Evolutionary conservation across 345 rosid genomes (phyloP).

Genomic region (Psidium friedrichsthalianum): DNA sequence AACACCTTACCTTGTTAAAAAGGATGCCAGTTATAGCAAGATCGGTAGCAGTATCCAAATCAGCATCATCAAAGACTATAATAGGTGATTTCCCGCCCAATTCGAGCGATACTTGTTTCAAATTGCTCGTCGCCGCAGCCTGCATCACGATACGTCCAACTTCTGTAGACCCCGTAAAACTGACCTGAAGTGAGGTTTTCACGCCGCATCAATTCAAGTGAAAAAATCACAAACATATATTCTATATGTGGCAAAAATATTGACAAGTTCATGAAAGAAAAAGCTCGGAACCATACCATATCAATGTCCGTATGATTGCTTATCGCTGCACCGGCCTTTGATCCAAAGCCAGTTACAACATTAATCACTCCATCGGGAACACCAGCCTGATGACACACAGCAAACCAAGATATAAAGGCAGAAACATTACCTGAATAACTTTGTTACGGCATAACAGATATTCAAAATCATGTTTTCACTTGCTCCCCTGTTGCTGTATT

Average conservation of each 20-base stretch:
- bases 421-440: neutral
- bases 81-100: slow-evolving; percentile 84
- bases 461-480: neutral
- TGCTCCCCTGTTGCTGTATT: neutral
- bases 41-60: slow-evolving; percentile 34
- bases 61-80: slow-evolving; percentile 71
- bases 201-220: accelerated
- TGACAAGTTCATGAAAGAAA: neutral
- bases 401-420: neutral
- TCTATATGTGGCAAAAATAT: neutral
- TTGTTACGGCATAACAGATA: neutral
- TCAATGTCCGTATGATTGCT: slow-evolving; percentile 76
- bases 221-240: neutral
- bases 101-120: slow-evolving; percentile 61
- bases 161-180: slow-evolving; percentile 82
- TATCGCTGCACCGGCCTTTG: slow-evolving; percentile 76
- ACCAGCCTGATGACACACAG: slow-evolving; percentile 41
- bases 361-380: slow-evolving; percentile 83
- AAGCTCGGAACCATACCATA: slow-evolving; percentile 17
- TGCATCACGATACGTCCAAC: slow-evolving; percentile 59
- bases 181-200: slow-evolving; percentile 24
- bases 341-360: slow-evolving; percentile 64
- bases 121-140: slow-evolving; percentile 63
- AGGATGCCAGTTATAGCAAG: slow-evolving; percentile 38
- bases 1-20: slow-evolving; percentile 31